Evolutionary conservation across 257 asterid species (phyloP).

Genomic region (Petunia axillaris): DNA sequence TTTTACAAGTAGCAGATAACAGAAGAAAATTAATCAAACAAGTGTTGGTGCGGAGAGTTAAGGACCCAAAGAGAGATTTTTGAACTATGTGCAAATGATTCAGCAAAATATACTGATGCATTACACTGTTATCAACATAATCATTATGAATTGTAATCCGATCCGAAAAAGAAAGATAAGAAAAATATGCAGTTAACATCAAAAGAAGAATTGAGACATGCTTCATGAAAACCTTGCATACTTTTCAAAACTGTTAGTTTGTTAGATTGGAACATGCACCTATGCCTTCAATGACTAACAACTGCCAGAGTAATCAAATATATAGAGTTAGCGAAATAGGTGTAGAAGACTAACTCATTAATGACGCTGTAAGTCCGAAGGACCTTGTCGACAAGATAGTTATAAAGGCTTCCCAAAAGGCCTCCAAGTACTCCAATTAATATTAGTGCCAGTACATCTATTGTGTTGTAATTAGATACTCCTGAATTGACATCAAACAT

Average conservation of each 20-base stretch:
- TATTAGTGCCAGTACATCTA: conserved; percentile 81
- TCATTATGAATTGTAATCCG: conserved; percentile 9
- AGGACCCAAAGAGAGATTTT: conserved; percentile 10
- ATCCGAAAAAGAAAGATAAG: background rate
- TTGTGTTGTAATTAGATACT: conserved; percentile 59
- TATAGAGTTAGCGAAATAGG: background rate
- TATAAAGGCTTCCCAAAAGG: conserved; percentile 80
- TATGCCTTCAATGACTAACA: conserved; percentile 14
- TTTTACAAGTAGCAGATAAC: conserved; percentile 1
- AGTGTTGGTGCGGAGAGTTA: background rate
- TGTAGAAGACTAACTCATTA: conserved; percentile 65
- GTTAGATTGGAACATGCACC: background rate
- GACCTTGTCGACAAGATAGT: conserved; percentile 87
- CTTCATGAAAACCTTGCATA: conserved; percentile 4
- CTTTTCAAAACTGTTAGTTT: conserved; percentile 14
- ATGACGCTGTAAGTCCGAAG: conserved; percentile 74
- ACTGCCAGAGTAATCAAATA: conserved; percentile 15
- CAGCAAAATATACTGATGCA: background rate
- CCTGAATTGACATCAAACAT: conserved; percentile 80
- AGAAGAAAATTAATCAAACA: conserved; percentile 17
- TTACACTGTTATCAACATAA: background rate
- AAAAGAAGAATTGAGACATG: conserved; percentile 4
- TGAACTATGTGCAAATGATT: background rate
- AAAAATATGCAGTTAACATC: background rate
- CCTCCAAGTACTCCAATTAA: conserved; percentile 89